Evolutionary conservation across 345 rosid genomes (phyloP), one percentile per base, ranked within the genome.

Genomic region (Stellera chamaejasme): DNA sequence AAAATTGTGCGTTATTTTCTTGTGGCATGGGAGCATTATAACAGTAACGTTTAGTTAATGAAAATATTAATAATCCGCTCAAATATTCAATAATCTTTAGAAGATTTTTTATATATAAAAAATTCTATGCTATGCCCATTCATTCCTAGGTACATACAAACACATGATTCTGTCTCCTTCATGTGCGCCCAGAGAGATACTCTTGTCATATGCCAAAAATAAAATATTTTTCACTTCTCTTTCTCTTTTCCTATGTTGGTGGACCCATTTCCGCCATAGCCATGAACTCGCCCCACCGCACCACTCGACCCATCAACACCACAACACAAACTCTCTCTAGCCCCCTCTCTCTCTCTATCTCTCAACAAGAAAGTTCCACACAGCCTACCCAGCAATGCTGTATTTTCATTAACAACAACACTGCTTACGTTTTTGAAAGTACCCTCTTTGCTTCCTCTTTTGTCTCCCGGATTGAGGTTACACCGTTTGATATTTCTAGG

Each of bases 191-290:
- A 1, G 9, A 32, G 39, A 32, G 39, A 46, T 16, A 48, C 57
- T 54, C 15, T 10, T 54, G 51, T 64, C 45, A 8, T 26, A 49
- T 54, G 60, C 45, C 26, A 63, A 13, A 26, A 50, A 15, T 43
- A 52, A 27, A 27, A 51, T 3, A 45, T 12, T 44, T 10, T 5
- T 43, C 51, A 32, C n/a, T 45, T 54, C 23, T 59, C 53, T 52
- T 56, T 58, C 43, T 3, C 39, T 32, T 32, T 32, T 32, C 3
- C 39, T 32, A 32, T 32, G 39, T 32, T 19, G 6, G 59, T 63
- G 87, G 87, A 48, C 66, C 90, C 79, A 62, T 63, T 63, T 69
- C 75, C 63, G 79, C 95, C 88, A 75, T 78, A 54, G 84, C 86
- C 76, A 73, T 74, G 73, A 69, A 61, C 69, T 58, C 54, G 50